phyloP scores from a whole-genome alignment of 495 filamentous ascomycete genomes.

The Bacidia rubella region DNA sequence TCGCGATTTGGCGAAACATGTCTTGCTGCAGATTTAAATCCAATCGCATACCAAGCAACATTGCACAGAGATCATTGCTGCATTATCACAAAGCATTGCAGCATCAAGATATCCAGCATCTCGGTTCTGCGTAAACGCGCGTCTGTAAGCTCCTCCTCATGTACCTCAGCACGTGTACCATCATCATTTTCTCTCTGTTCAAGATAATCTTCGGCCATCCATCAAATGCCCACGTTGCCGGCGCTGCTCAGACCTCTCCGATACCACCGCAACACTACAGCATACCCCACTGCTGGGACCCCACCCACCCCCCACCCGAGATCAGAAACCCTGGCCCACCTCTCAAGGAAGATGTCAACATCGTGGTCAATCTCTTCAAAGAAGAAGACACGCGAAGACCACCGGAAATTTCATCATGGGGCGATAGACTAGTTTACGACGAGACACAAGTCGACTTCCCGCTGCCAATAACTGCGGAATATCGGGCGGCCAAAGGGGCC shows the following conservation, averaged over 20 bases:
- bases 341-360: background rate
- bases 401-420: background rate
- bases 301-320: background rate
- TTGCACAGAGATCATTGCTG: too few relatives aligned
- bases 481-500: background rate
- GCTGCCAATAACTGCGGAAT: background rate
- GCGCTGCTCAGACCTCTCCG: background rate
- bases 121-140: too few relatives aligned
- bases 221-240: too few relatives aligned
- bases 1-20: too few relatives aligned
- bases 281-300: background rate
- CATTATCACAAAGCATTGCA: too few relatives aligned
- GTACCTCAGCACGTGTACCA: too few relatives aligned
- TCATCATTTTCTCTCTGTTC: too few relatives aligned
- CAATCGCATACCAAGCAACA: too few relatives aligned
- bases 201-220: too few relatives aligned
- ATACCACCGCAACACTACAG: background rate
- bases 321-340: background rate
- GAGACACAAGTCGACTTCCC: background rate
- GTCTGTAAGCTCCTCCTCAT: too few relatives aligned
- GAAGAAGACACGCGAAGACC: background rate
- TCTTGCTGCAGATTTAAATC: too few relatives aligned
- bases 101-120: too few relatives aligned
- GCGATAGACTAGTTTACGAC: background rate
- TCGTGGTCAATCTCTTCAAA: background rate